Evolutionary conservation across 2,329 filamentous ascomycete species (phyloP), one percentile per base, ranked within the genome.

Genomic region (Neodidymelliopsis sp.): DNA sequence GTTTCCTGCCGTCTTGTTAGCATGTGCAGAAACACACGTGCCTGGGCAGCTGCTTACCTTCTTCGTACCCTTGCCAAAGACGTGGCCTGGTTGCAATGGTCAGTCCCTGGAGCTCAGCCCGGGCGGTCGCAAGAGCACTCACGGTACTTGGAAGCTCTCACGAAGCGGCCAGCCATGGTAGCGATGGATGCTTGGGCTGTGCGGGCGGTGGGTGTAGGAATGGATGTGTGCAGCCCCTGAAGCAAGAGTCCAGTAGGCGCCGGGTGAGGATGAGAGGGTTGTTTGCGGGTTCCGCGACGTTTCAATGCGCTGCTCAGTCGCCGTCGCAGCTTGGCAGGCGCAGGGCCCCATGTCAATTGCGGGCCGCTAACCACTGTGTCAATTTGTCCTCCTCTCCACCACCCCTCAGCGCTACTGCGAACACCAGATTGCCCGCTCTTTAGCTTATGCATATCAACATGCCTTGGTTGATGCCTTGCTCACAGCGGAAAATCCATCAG

Each of bases 21-120:
- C 30, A 10, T 22, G 8, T 29, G 29, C 16, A 33, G 12, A n/a
- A n/a, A n/a, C 12, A 9, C 6, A 16, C 8, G 23, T 13, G 2
- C 6, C 7, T 5, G 13, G 9, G 5, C 25, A 2, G 3, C 2
- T n/a, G 22, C 15, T 33, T 75, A 84, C 84, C 80, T 96, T 97
- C 77, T 90, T 88, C 61, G 92, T 95, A 56, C 91, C 80, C 78
- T 95, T 94, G 74, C 94, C 94, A 80, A 97, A 99, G 79, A 99
- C 89, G 83, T 99, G 94, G 82, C 93, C 93, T 97, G 75, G 58
- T 58, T 60, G 49, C 24, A 27, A 28, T 41, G 42, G 59, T 65
- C 43, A 63, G 45, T 57, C 34, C 39, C 28, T 53, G 66, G 54
- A 65, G 65, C 59, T 38, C 45, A 58, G 64, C 59, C 60, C 61